A percentile compares a stretch with the other conserved stretches of the same genome.
phyloP scores from a whole-genome alignment of 2,329 filamentous ascomycete species.

The Pseudopithomyces chartarum region DNA sequence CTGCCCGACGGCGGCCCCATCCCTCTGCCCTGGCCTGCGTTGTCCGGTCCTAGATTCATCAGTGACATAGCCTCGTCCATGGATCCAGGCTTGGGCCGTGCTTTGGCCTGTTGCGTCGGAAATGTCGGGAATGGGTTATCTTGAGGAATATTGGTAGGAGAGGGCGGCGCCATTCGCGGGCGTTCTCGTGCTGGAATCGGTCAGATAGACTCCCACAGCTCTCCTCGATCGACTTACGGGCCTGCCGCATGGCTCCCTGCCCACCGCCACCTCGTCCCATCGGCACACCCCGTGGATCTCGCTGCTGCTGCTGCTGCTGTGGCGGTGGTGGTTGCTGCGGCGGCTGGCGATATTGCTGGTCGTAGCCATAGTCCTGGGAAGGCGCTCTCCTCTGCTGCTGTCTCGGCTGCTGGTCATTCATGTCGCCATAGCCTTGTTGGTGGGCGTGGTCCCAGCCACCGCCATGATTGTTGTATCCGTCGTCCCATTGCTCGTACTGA shows the following conservation, averaged over 20 bases:
- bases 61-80: slow-evolving; percentile 43
- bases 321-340: too few relatives aligned
- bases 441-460: slow-evolving; percentile 33
- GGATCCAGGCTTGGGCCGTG: slow-evolving; percentile 25
- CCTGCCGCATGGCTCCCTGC: slow-evolving; percentile 28
- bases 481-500: slow-evolving; percentile 40
- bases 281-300: slow-evolving; percentile 32
- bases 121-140: slow-evolving; percentile 58
- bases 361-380: slow-evolving; percentile 30
- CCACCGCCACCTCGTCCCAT: slow-evolving; percentile 29
- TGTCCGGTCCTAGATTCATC: slow-evolving; percentile 36
- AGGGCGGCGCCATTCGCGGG: slow-evolving; percentile 32
- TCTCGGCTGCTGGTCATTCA: slow-evolving; percentile 20
- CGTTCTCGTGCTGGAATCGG: slow-evolving; percentile 34
- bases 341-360: slow-evolving; percentile 30
- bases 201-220: neutral
- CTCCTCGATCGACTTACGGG: slow-evolving; percentile 27
- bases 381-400: slow-evolving; percentile 16
- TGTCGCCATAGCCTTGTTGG: slow-evolving; percentile 28
- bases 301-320: slow-evolving; percentile 28
- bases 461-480: slow-evolving; percentile 40
- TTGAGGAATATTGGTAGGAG: slow-evolving; percentile 34
- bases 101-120: slow-evolving; percentile 38
- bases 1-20: slow-evolving; percentile 25
- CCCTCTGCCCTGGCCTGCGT: slow-evolving; percentile 19